These are phyloP conservation scores for Achlya hypogyna DNA, from an alignment of 352 stramenopile species.

Conservation along the genomic window DNA sequence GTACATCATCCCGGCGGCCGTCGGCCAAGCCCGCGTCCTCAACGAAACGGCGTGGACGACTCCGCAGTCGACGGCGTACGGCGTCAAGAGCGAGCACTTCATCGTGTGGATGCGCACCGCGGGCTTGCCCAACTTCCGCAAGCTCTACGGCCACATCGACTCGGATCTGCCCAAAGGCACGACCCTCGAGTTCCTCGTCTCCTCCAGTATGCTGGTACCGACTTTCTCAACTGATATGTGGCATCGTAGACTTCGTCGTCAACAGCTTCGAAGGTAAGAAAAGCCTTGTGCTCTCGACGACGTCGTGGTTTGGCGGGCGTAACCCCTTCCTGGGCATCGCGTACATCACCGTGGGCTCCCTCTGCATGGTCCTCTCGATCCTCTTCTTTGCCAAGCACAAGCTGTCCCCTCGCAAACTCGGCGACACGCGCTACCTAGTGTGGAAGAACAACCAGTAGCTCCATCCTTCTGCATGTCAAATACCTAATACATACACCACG, in stretches of 20 bases:
- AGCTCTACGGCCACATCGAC: slow-evolving; percentile 99
- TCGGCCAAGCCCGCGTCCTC: slow-evolving; percentile 37
- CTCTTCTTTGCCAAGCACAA: slow-evolving; percentile 96
- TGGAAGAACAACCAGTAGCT: slow-evolving; percentile 93
- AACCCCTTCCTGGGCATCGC: slow-evolving; percentile 94
- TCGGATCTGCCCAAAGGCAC: slow-evolving; percentile 82
- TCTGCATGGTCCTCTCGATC: slow-evolving; percentile 90
- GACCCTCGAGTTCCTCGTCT: slow-evolving; percentile 89
- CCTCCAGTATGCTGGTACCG: slow-evolving; percentile 59
- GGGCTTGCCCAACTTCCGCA: slow-evolving; percentile 96
- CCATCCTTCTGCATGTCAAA: neutral
- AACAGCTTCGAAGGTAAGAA: slow-evolving; percentile 94
- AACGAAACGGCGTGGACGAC: slow-evolving; percentile 81
- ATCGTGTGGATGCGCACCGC: slow-evolving; percentile 99
- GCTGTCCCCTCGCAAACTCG: slow-evolving; percentile 91
- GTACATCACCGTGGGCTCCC: slow-evolving; percentile 92
- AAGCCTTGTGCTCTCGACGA: slow-evolving; percentile 93
- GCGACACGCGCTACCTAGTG: slow-evolving; percentile 91
- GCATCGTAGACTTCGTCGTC: slow-evolving; percentile 86
- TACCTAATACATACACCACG: no score
- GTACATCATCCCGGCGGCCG: slow-evolving; percentile 67
- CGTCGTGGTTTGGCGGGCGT: slow-evolving; percentile 93
- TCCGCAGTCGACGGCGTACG: slow-evolving; percentile 38
- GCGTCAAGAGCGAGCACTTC: slow-evolving; percentile 98
- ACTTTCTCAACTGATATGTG: slow-evolving; percentile 2